phyloP scores from a whole-genome alignment of 495 filamentous ascomycete genomes.

The Talaromyces proteolyticus region DNA sequence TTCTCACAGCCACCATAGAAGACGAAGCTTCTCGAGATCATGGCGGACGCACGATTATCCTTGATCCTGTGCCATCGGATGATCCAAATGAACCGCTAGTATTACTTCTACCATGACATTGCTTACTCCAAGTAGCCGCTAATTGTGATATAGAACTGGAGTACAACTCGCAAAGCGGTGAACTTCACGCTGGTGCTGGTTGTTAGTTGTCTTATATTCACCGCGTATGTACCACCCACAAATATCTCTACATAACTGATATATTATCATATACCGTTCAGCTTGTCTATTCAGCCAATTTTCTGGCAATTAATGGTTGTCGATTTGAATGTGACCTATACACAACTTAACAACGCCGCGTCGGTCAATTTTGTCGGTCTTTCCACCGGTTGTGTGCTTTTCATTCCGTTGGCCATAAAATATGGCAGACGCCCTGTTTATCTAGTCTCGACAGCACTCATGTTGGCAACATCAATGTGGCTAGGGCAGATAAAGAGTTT shows the following conservation, averaged over 20 bases:
- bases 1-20: too few relatives aligned
- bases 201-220: constrained; percentile 26
- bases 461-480: constrained; percentile 27
- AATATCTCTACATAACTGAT: not conserved
- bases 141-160: constrained; percentile 24
- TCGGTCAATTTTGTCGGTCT: constrained; percentile 30
- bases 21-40: too few relatives aligned
- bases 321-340: constrained; percentile 21
- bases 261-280: constrained; percentile 1
- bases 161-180: constrained; percentile 18
- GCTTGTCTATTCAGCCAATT: constrained; percentile 23
- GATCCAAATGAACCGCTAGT: constrained; percentile 33
- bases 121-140: not conserved
- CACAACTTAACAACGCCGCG: constrained; percentile 20
- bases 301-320: constrained; percentile 32
- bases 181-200: constrained; percentile 26
- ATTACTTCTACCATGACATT: not conserved
- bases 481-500: constrained; percentile 15
- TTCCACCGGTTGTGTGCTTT: constrained; percentile 22
- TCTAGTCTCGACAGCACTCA: constrained; percentile 21
- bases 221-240: constrained; percentile 16
- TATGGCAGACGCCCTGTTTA: constrained; percentile 30
- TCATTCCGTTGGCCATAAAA: constrained; percentile 28
- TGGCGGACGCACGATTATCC: constrained; percentile 14
- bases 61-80: constrained; percentile 21